Evolutionary conservation across 257 asterid genomes (phyloP).

Genomic region (Solanum tacnaense): DNA sequence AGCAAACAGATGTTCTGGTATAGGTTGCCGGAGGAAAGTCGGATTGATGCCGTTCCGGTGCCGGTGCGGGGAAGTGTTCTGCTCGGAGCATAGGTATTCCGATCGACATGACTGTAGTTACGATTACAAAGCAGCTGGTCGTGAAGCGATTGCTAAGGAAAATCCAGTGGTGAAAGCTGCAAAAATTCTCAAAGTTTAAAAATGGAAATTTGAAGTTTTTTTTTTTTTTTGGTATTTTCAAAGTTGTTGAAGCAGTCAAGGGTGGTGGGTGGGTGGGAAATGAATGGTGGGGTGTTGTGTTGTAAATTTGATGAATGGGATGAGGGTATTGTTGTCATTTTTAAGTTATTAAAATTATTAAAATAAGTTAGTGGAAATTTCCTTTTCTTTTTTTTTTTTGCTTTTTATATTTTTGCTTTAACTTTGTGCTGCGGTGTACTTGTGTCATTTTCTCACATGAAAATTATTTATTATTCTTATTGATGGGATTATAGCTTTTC

Average conservation of each 20-base stretch:
- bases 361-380: neutral
- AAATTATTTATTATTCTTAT: neutral
- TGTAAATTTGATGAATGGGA: neutral
- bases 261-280: neutral
- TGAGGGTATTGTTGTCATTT: constrained; percentile 3
- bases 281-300: neutral
- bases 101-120: constrained; percentile 81
- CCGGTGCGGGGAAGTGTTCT: constrained; percentile 73
- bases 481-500: neutral
- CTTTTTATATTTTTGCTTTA: neutral
- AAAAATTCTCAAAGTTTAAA: constrained; percentile 51
- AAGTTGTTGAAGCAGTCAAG: neutral
- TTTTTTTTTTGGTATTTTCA: neutral
- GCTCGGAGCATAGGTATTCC: constrained; percentile 73
- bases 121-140: constrained; percentile 69
- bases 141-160: constrained; percentile 62
- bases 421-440: neutral
- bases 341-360: neutral
- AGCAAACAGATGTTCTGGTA: constrained; percentile 45
- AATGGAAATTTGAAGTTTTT: neutral
- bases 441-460: neutral
- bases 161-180: constrained; percentile 88
- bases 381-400: neutral
- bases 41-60: constrained; percentile 77
- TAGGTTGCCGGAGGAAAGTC: constrained; percentile 69